Evolutionary conservation across 2,329 filamentous ascomycete genomes (phyloP).

Genomic region (Aotearoamyces nothofagi): DNA sequence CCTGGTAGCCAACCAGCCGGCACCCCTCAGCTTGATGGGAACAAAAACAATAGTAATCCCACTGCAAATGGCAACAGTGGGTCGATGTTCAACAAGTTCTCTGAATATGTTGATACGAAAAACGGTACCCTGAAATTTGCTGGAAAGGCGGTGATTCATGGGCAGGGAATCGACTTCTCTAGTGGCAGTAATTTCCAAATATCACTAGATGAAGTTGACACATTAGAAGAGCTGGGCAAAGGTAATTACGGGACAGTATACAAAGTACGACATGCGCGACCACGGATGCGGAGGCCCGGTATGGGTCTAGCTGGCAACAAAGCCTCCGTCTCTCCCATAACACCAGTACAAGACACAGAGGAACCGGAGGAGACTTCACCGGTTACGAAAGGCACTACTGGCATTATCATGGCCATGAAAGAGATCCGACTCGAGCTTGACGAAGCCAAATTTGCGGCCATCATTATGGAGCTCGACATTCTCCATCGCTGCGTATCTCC

Average conservation of each 20-base stretch:
- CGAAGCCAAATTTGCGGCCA: conserved; percentile 90
- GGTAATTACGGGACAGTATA: conserved; percentile 98
- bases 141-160: conserved; percentile 79
- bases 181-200: conserved; percentile 85
- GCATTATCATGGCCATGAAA: conserved; percentile 96
- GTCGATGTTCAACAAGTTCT: conserved; percentile 49
- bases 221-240: conserved; percentile 84
- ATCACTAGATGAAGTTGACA: conserved; percentile 89
- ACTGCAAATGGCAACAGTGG: conserved; percentile 13
- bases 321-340: conserved; percentile 21
- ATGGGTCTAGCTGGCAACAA: conserved; percentile 34
- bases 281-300: conserved; percentile 39
- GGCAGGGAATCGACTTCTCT: conserved; percentile 81
- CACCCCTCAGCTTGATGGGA: conserved; percentile 7
- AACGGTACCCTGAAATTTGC: conserved; percentile 86
- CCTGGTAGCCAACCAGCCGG: conserved; percentile 11
- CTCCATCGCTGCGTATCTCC: conserved; percentile 89
- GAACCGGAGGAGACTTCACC: conserved; percentile 17
- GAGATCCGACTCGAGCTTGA: conserved; percentile 92
- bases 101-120: conserved; percentile 80
- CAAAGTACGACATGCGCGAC: conserved; percentile 78
- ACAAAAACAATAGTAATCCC: conserved; percentile 6
- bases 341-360: conserved; percentile 17
- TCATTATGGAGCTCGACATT: conserved; percentile 95
- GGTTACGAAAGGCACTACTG: conserved; percentile 36